Percentiles rank a stretch among this genome's conserved stretches.
phyloP scores from a whole-genome alignment of 768 basidiomycete genomes.

The Psilocybe sp. region DNA sequence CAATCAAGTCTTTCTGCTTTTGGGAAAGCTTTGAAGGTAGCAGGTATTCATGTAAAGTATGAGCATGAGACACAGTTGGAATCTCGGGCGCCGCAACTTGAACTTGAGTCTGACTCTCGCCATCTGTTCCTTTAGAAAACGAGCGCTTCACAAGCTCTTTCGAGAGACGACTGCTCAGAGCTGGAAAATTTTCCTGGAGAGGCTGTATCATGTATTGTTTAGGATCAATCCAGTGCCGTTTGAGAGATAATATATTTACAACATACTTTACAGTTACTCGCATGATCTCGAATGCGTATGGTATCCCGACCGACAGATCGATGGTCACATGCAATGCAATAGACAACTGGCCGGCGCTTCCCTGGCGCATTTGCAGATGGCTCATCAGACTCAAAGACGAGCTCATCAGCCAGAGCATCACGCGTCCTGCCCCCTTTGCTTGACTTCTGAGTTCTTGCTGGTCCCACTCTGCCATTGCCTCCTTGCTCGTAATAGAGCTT shows the following conservation, averaged over 20 bases:
- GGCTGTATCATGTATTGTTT: neutral
- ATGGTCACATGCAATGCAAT: conserved; percentile 13
- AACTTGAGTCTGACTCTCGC: too few relatives aligned
- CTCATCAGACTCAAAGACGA: conserved; percentile 10
- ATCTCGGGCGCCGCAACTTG: neutral
- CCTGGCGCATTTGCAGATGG: neutral
- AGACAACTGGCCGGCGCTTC: conserved; percentile 2
- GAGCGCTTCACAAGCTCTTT: too few relatives aligned
- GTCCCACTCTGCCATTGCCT: conserved; percentile 6
- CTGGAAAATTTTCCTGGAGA: conserved; percentile 5
- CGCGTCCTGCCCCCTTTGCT: conserved; percentile 8
- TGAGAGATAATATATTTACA: neutral
- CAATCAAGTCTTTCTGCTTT: conserved; percentile 9
- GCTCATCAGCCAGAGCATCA: conserved; percentile 10
- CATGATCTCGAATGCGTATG: conserved; percentile 10
- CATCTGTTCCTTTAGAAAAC: conserved; percentile 1
- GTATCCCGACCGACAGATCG: conserved; percentile 9
- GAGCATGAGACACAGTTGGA: neutral
- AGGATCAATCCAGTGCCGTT: neutral
- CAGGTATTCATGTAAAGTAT: conserved; percentile 12
- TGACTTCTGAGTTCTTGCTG: neutral
- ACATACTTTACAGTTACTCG: conserved; percentile 11
- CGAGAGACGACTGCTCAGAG: neutral
- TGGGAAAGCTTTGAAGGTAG: conserved; percentile 7
- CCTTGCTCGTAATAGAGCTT: conserved; percentile 4